These are phyloP conservation scores for Xylaria sp. DNA, from an alignment of 2,329 filamentous ascomycete genomes.

Conservation along the genomic window DNA sequence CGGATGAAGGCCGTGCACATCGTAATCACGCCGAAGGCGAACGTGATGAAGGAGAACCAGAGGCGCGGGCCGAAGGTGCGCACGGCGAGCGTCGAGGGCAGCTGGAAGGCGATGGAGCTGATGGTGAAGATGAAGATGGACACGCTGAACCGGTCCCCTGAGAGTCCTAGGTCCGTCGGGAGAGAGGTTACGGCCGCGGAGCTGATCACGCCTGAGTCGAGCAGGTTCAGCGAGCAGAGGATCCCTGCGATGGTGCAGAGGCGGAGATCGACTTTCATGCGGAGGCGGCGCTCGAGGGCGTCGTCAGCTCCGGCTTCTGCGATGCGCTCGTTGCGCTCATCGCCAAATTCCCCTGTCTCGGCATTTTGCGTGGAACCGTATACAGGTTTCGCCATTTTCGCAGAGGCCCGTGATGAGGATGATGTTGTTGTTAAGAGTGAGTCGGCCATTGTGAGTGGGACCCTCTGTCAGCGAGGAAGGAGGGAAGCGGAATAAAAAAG, in stretches of 20 bases:
- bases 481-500: background rate
- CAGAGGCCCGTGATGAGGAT: background rate
- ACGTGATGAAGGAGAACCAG: constrained; percentile 61
- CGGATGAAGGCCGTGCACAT: constrained; percentile 63
- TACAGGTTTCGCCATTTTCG: background rate
- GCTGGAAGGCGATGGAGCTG: constrained; percentile 60
- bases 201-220: constrained; percentile 65
- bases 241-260: constrained; percentile 66
- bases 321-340: constrained; percentile 1
- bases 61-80: constrained; percentile 58
- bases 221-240: constrained; percentile 63
- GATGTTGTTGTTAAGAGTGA: background rate
- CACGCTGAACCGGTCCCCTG: constrained; percentile 62
- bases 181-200: constrained; percentile 65
- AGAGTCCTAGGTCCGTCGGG: constrained; percentile 56
- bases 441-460: constrained; percentile 1
- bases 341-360: constrained; percentile 11
- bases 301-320: constrained; percentile 12
- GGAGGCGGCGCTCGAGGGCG: constrained; percentile 32
- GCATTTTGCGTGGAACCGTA: constrained; percentile 8
- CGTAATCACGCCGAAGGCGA: constrained; percentile 57
- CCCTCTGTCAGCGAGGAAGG: background rate
- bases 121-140: constrained; percentile 71
- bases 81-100: constrained; percentile 63
- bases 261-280: constrained; percentile 60